Base-by-base conservation (phyloP, 192 early-diverging fungal species). In the Entomortierella beljakovae region DNA sequence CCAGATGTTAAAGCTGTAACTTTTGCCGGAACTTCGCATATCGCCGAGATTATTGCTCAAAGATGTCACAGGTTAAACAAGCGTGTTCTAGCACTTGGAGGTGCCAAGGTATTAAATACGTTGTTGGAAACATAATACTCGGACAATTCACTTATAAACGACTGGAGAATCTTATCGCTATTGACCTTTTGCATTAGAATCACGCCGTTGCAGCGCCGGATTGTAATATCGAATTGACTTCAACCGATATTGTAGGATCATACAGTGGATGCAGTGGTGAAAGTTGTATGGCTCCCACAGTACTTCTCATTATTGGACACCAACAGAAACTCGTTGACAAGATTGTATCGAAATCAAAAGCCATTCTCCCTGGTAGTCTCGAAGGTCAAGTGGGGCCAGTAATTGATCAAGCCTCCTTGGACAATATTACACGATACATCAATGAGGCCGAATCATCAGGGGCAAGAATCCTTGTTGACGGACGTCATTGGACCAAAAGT, bases 151-250 rank as follows among this genome's bases (percentile, higher is more conserved):
- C n/a, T n/a, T n/a, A n/a, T n/a, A n/a, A n/a, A n/a, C n/a, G n/a
- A n/a, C n/a, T 56, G 54, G 2, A 15, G 9, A 56, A 2, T 6
- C 13, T 32, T 8, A 56, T 8, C 26, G 31, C 28, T 20, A 26
- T 11, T 6, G 16, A 18, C 25, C 40, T 26, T 46, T 34, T 1
- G 20, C 22, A 23, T 28, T 64, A 81, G 86, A 95, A 95, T 80
- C 93, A 94, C 37, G 83, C 94, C 58, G 86, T 95, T n/a, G 92
- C 93, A 28, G 74, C 86, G n/a, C 90, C 90, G 8, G 94, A 95
- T 71, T 89, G 90, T 68, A 85, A 94, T 76, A 58, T 92, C 32
- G 91, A 92, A 64, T 89, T 93, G 88, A 88, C 94, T 3, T 90
- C 94, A 3, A 86, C 88, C 15, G 94, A 94, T 61, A 83, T 95